phyloP scores from a whole-genome alignment of 192 early-diverging fungal species.

The Fimicolochytrium jonesii region DNA sequence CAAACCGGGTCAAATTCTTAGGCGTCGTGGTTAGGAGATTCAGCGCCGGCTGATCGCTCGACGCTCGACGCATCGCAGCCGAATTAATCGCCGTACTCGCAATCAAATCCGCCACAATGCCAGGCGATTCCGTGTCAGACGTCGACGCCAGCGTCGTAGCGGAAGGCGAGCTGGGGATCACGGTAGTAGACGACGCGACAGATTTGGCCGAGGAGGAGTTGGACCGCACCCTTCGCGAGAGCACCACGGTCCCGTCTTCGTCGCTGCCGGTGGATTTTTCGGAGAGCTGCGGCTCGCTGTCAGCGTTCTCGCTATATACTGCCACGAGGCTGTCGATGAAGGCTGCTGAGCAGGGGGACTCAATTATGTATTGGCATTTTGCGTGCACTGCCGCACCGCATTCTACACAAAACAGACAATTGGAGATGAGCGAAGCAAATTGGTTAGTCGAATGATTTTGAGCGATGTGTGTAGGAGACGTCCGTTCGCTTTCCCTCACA shows the following conservation, averaged over 20 bases:
- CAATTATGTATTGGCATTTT: slow-evolving; percentile 35
- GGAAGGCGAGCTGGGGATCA: not conserved
- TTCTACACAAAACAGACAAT: not conserved
- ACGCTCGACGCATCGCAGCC: slow-evolving; percentile 22
- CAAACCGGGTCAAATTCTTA: slow-evolving; percentile 64
- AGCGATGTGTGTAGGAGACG: too few relatives aligned
- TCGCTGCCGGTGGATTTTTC: not conserved
- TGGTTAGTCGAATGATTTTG: too few relatives aligned
- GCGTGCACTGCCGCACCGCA: slow-evolving; percentile 45
- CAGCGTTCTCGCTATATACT: too few relatives aligned
- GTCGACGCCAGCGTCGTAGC: not conserved
- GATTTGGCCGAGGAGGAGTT: not conserved
- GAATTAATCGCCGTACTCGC: slow-evolving; percentile 39
- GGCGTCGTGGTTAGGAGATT: slow-evolving; percentile 61
- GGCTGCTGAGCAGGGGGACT: slow-evolving; percentile 14
- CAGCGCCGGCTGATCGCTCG: slow-evolving; percentile 49
- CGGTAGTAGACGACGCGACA: not conserved
- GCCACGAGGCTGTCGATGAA: too few relatives aligned
- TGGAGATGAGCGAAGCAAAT: too few relatives aligned
- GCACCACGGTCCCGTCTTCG: not conserved
- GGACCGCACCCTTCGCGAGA: not conserved
- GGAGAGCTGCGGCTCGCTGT: not conserved
- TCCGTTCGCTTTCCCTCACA: too few relatives aligned
- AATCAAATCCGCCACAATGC: slow-evolving; percentile 33
- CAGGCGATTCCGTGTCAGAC: not conserved